Conservation (phyloP, 768 basidiomycete genomes). For the Auriscalpium orientale region DNA sequence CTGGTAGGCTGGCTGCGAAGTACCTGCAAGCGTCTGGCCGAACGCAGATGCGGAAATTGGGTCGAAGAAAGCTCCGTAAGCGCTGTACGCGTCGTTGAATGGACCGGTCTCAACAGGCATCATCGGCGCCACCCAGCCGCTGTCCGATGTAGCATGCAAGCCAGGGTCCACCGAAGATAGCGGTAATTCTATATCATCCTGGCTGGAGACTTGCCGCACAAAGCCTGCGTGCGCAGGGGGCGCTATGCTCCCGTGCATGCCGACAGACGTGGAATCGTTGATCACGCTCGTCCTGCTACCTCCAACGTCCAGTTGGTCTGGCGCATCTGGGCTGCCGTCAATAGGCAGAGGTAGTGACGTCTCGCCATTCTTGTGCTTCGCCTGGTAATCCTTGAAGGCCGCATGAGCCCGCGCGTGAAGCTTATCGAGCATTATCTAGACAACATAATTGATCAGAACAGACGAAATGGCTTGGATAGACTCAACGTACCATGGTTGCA, state of each 20-base stretch:
- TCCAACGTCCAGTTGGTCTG: not conserved
- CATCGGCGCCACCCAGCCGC: not conserved
- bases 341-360: not conserved
- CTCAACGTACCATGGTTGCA: not conserved
- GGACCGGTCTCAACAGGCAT: not conserved
- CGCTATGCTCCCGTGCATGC: not conserved
- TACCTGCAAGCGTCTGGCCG: not conserved
- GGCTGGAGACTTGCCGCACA: not conserved
- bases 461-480: not conserved
- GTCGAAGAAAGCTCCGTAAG: not conserved
- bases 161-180: not conserved
- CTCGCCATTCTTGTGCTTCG: not conserved
- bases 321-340: not conserved
- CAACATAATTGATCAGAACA: not conserved
- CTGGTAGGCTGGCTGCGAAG: not conserved
- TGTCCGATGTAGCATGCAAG: not conserved
- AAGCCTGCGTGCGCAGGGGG: not conserved
- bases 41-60: not conserved
- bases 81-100: not conserved
- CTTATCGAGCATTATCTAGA: not conserved
- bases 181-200: not conserved
- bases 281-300: not conserved
- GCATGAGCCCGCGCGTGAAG: constrained; percentile 9
- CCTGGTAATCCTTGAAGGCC: not conserved
- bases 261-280: not conserved